phyloP scores from a whole-genome alignment of 225 moss, liverwort and hornwort genomes.

The Climacium dendroides region DNA sequence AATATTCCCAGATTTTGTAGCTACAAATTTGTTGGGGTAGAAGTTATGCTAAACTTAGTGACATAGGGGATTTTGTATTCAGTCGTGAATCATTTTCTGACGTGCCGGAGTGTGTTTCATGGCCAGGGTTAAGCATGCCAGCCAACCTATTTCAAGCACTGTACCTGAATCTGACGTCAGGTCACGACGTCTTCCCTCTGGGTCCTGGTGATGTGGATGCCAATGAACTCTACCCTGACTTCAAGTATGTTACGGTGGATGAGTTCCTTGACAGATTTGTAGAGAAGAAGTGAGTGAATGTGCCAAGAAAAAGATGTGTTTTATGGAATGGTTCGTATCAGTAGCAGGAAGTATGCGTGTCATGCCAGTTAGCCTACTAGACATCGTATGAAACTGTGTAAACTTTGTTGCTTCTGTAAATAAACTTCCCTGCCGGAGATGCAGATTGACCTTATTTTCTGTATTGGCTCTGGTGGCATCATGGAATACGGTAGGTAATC shows the following conservation, averaged over 20 bases:
- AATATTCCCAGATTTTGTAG: too few relatives aligned
- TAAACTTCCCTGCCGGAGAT: neutral
- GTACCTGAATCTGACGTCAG: neutral
- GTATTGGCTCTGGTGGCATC: too few relatives aligned
- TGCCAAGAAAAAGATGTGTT: neutral
- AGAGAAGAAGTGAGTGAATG: neutral
- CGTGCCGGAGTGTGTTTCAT: neutral
- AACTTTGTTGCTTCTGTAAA: neutral
- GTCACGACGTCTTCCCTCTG: neutral
- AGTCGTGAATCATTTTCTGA: neutral
- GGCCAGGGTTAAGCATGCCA: neutral
- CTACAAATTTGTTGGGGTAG: too few relatives aligned
- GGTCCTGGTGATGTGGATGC: neutral
- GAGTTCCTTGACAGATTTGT: neutral
- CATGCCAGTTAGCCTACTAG: neutral
- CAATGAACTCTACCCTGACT: neutral
- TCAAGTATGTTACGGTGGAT: neutral
- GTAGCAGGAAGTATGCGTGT: conserved; percentile 39
- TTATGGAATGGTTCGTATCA: conserved; percentile 11
- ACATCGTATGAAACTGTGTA: neutral
- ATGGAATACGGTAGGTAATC: neutral
- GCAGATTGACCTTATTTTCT: neutral
- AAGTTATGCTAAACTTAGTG: neutral
- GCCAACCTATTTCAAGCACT: neutral
- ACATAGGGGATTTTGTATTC: neutral